phyloP scores from a whole-genome alignment of 2,329 filamentous ascomycete species.

The Penicillium sp. region DNA sequence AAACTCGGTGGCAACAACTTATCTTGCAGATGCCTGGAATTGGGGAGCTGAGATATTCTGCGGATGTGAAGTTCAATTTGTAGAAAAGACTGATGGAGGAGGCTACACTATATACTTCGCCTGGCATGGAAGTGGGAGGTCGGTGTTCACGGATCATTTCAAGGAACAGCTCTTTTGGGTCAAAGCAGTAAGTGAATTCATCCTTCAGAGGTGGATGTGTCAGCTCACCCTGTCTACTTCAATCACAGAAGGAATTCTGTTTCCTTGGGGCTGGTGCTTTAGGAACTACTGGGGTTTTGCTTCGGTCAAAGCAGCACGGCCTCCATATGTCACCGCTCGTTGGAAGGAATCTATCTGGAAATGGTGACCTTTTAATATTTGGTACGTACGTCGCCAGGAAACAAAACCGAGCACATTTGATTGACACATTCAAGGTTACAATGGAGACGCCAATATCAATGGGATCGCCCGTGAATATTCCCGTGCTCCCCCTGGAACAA shows the following conservation, averaged over 20 bases:
- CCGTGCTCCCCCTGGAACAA: constrained; percentile 6
- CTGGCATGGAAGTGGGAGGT: constrained; percentile 53
- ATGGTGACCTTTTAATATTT: constrained; percentile 9
- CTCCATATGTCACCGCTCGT: constrained; percentile 50
- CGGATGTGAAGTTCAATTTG: constrained; percentile 56
- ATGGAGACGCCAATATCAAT: constrained; percentile 7
- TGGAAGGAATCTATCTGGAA: constrained; percentile 31
- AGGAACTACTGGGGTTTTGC: constrained; percentile 58
- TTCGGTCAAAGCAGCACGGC: constrained; percentile 53
- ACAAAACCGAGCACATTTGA: neutral
- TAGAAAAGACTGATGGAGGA: constrained; percentile 47
- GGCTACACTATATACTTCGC: constrained; percentile 59
- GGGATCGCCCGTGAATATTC: neutral
- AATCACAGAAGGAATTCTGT: constrained; percentile 46
- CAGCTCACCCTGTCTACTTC: neutral
- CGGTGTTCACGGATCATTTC: constrained; percentile 46
- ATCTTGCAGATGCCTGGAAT: constrained; percentile 61
- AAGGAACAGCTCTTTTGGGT: constrained; percentile 59
- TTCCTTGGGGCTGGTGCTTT: constrained; percentile 59
- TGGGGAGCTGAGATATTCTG: constrained; percentile 66
- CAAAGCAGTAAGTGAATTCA: constrained; percentile 36
- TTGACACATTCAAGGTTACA: constrained; percentile 33
- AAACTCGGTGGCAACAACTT: constrained; percentile 52
- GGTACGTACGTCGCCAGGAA: neutral
- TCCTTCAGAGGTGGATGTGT: neutral